A percentile compares a stretch with the other conserved stretches of the same genome.
phyloP scores from a whole-genome alignment of 2,329 filamentous ascomycete genomes.

The Penicillium sp. region DNA sequence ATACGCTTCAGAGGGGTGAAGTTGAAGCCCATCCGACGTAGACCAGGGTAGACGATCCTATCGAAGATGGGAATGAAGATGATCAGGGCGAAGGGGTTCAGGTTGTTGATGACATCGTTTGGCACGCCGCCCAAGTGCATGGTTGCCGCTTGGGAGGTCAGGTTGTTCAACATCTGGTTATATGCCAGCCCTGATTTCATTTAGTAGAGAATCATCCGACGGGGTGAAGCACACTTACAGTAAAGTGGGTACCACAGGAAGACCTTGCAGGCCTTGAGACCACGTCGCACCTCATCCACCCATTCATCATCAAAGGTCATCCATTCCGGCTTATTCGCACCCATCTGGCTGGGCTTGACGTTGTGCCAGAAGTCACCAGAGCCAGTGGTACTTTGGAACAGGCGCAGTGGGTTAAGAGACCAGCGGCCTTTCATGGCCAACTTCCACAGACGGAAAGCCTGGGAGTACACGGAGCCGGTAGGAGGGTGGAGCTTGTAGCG shows the following conservation, averaged over 20 bases:
- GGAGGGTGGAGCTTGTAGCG: conserved; percentile 65
- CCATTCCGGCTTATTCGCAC: conserved; percentile 27
- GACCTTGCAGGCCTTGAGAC: conserved; percentile 66
- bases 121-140: conserved; percentile 54
- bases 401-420: conserved; percentile 60
- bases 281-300: conserved; percentile 75
- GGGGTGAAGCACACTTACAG: conserved; percentile 26
- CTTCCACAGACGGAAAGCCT: conserved; percentile 61
- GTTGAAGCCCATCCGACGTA: conserved; percentile 47
- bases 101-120: conserved; percentile 56
- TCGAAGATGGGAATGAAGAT: conserved; percentile 57
- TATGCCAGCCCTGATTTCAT: conserved; percentile 43
- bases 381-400: conserved; percentile 27
- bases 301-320: conserved; percentile 82
- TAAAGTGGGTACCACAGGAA: conserved; percentile 61
- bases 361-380: conserved; percentile 23
- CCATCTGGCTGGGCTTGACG: conserved; percentile 34
- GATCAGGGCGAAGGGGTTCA: conserved; percentile 55
- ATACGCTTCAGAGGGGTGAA: conserved; percentile 58
- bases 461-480: conserved; percentile 68
- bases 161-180: conserved; percentile 56
- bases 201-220: neutral
- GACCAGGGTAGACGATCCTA: conserved; percentile 51
- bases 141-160: conserved; percentile 56
- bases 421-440: conserved; percentile 64